Conservation (phyloP, 768 basidiomycete genomes). For the Suillus occidentalis region DNA sequence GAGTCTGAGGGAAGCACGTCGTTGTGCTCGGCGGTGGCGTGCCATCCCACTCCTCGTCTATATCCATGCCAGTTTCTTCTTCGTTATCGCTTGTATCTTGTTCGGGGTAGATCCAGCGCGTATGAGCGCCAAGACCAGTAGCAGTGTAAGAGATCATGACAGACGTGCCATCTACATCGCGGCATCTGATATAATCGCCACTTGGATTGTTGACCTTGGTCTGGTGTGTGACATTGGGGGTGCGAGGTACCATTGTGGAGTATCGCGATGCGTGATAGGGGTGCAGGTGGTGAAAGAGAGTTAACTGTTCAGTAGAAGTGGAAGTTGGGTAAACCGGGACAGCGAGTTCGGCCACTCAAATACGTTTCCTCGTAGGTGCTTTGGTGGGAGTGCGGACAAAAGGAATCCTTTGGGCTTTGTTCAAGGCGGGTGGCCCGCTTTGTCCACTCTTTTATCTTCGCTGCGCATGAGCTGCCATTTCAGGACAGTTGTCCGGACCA, state of each 20-base stretch:
- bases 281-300: not conserved
- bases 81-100: constrained; percentile 10
- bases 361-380: constrained; percentile 17
- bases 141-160: constrained; percentile 14
- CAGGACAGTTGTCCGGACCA: constrained; percentile 15
- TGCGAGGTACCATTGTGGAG: constrained; percentile 11
- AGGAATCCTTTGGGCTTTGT: constrained; percentile 17
- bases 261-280: not conserved
- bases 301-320: not conserved
- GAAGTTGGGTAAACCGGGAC: not conserved
- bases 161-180: constrained; percentile 14
- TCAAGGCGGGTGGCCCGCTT: constrained; percentile 17
- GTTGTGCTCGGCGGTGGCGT: constrained; percentile 13
- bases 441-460: constrained; percentile 14
- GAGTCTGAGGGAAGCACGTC: constrained; percentile 20
- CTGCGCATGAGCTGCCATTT: constrained; percentile 20
- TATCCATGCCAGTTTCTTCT: constrained; percentile 9
- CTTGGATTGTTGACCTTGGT: not conserved
- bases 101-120: constrained; percentile 13
- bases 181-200: constrained; percentile 10
- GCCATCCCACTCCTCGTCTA: constrained; percentile 12
- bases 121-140: constrained; percentile 14
- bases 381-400: constrained; percentile 17
- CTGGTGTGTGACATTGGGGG: constrained; percentile 4
- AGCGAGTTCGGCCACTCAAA: constrained; percentile 20